Base-by-base conservation (phyloP, 2,329 filamentous ascomycete genomes). In the Chalara sp. region DNA sequence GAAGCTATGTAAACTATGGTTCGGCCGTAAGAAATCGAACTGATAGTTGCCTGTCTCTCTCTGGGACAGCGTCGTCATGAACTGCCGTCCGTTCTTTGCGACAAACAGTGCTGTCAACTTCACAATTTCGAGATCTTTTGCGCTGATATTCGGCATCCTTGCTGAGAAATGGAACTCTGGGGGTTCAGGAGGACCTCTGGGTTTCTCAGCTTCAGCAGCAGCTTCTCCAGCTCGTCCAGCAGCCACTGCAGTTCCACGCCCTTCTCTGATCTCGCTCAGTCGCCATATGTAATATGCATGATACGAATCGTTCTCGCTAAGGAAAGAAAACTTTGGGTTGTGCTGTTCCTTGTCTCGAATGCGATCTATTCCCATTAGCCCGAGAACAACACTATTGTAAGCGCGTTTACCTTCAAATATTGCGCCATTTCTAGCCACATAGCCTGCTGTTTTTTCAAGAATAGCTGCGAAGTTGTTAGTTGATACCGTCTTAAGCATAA, bases 1-100 rank as follows among this genome's bases (percentile, higher is more conserved):
- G 73, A 93, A 97, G 67, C 92, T 91, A 73, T 97, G 90, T 56
- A 96, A 84, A 63, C 89, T 96, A 73, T 99, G 93, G 63, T 96
- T 95, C 12, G 91, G 89, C 49, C 92, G 84, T 48, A 99, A 76
- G 65, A 99, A 99, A 69, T 96, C 90, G 68, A 97, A 99, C 67
- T 99, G 92, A 59, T 84, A 90, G 69, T 96, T 97, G 63, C 86
- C 81, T 13, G 87, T 80, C 72, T 99, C 92, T 58, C 89, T 83
- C 70, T 96, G 92, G 29, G 87, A 89, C 56, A 99, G 74, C 49
- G 86, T 81, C 28, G 90, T 96, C 80, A 96, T 89, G 71, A 93
- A 99, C 54, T 86, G 84, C 54, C 91, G 84, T 11, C 93, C 93
- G 63, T 95, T 92, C 70, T 92, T 91, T 48, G 93, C 93, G 46